Evolutionary conservation across 176 grass and related monocot genomes (phyloP), one percentile per base, ranked within the genome.

Genomic region (Oryza meridionalis): DNA sequence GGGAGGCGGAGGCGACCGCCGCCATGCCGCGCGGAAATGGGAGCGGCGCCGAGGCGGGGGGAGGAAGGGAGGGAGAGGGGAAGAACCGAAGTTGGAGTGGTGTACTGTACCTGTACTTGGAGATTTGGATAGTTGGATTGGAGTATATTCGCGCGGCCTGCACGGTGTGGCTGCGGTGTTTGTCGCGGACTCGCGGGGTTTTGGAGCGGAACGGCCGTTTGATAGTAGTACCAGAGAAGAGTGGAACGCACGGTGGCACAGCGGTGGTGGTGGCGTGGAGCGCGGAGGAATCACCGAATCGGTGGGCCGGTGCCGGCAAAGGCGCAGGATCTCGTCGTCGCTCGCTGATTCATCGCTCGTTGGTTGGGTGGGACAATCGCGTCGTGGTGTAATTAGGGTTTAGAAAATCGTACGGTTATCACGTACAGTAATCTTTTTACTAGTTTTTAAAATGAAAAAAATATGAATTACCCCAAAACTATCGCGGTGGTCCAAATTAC

Each of bases 11-110:
- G n/a, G 55, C 55, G 59, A 59, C 59, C 59, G 71, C 72, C 84
- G 77, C 77, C 84, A 86, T 83, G 79, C 24, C n/a, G 67, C 4
- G 43, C 7, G 51, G 76, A 63, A 79, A 40, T 21, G 26, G 40
- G 47, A 7, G 38, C 6, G 51, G 69, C 22, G 53, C 10, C 8
- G 55, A 27, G 29, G 79, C 8, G 24, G 17, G 21, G 9, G n/a
- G n/a, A n/a, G n/a, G n/a, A n/a, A 2, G 6, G 9, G 38, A 19
- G 5, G 12, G 4, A 5, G 26, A 10, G 13, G 13, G 53, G 3
- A 5, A 26, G 47, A 11, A 2, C 21, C 19, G 46, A 26, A 22
- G 24, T 24, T 11, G 5, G 12, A 7, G 55, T 3, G 37, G 37
- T 6, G 37, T 38, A 38, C 37, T 38, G 37, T 38, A 7, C 6